These are phyloP conservation scores for Penicillium janthinellum DNA, from an alignment of 2,329 filamentous ascomycete species.

Conservation along the genomic window DNA sequence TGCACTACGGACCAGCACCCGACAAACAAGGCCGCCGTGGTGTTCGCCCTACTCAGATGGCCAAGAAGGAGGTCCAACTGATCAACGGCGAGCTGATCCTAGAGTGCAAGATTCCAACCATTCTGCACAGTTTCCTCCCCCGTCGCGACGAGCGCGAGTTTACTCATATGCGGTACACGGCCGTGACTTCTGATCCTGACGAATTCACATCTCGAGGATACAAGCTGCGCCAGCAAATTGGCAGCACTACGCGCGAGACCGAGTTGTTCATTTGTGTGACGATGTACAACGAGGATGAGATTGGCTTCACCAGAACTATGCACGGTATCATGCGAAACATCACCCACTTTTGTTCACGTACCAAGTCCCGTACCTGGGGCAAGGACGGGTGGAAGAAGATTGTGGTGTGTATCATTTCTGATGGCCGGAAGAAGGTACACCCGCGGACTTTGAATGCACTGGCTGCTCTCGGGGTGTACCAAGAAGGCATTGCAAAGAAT, in stretches of 20 bases:
- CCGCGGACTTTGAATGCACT: conserved; percentile 90
- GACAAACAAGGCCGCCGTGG: conserved; percentile 84
- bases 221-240: conserved; percentile 89
- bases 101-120: conserved; percentile 98
- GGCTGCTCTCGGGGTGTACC: conserved; percentile 96
- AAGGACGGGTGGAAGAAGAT: conserved; percentile 99
- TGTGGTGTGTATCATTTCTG: conserved; percentile 93
- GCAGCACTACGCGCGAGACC: conserved; percentile 79
- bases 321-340: conserved; percentile 99
- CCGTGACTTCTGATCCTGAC: conserved; percentile 96
- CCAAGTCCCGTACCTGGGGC: conserved; percentile 93
- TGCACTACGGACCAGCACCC: conserved; percentile 83
- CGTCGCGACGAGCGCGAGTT: conserved; percentile 92
- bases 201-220: conserved; percentile 89
- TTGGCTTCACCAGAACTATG: conserved; percentile 96
- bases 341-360: conserved; percentile 89
- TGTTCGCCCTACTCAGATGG: conserved; percentile 82
- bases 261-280: conserved; percentile 96
- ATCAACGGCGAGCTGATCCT: conserved; percentile 98
- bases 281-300: conserved; percentile 99
- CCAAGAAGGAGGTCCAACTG: conserved; percentile 89
- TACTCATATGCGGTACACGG: conserved; percentile 98
- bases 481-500: conserved; percentile 98
- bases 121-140: conserved; percentile 94
- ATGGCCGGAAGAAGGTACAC: conserved; percentile 91